These are phyloP conservation scores for Backusella parvicylindrica DNA, from an alignment of 192 early-diverging fungal species.

Conservation along the genomic window DNA sequence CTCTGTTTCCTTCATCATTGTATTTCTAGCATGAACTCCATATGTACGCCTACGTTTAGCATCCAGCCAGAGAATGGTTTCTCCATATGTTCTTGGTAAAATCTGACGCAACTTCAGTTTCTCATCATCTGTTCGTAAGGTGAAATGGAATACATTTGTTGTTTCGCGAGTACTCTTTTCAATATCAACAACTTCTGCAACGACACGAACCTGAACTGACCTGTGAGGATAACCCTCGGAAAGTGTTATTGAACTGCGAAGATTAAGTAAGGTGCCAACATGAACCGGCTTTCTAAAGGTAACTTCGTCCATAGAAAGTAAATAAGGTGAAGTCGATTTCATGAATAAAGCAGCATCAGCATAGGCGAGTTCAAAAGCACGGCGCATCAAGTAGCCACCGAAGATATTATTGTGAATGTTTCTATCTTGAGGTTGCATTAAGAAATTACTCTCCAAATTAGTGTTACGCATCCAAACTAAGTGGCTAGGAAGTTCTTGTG, in stretches of 20 bases:
- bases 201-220: constrained; percentile 60
- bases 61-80: constrained; percentile 78
- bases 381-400: constrained; percentile 72
- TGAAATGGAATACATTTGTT: constrained; percentile 90
- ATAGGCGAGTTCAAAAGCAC: constrained; percentile 83
- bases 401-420: constrained; percentile 83
- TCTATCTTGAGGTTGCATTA: constrained; percentile 76
- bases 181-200: constrained; percentile 78
- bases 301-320: constrained; percentile 73
- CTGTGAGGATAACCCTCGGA: constrained; percentile 55
- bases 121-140: constrained; percentile 47
- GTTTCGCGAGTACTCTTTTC: constrained; percentile 53
- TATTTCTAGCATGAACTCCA: constrained; percentile 10
- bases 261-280: constrained; percentile 74
- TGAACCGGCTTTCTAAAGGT: constrained; percentile 81
- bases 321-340: constrained; percentile 44
- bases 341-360: constrained; percentile 71
- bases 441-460: constrained; percentile 34
- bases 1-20: background rate
- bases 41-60: constrained; percentile 56
- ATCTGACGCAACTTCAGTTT: constrained; percentile 50
- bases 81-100: constrained; percentile 79
- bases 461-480: constrained; percentile 32
- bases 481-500: constrained; percentile 11
- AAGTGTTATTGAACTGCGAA: constrained; percentile 79